Percentiles rank a stretch among this genome's conserved stretches.
Conservation (phyloP, 495 filamentous ascomycete species). For the Hypoxylon cercidicola region DNA sequence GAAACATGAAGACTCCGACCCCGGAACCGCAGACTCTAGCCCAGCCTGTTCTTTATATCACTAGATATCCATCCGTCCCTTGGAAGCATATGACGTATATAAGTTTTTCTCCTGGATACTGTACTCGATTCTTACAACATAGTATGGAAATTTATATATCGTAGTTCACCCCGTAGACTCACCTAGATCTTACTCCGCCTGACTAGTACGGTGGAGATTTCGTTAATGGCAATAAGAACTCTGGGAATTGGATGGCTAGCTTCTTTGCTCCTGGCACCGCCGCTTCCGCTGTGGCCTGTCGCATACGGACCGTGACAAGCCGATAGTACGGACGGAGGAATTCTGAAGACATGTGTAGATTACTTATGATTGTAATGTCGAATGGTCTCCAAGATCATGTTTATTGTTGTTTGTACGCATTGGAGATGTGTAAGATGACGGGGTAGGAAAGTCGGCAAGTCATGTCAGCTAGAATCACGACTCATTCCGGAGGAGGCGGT, state of each 20-base stretch:
- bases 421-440: not conserved
- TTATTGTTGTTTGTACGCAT: not conserved
- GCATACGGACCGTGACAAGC: too few species aligned
- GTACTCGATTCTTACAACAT: too few species aligned
- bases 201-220: not conserved
- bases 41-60: not conserved
- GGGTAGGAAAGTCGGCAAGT: not conserved
- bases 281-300: too few species aligned
- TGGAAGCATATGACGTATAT: not conserved
- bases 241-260: too few species aligned
- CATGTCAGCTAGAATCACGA: slow-evolving; percentile 14
- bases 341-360: too few species aligned
- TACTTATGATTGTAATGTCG: too few species aligned
- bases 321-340: too few species aligned
- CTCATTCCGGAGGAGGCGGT: slow-evolving; percentile 6
- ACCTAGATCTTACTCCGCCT: not conserved
- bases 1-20: not conserved
- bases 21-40: not conserved
- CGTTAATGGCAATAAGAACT: not conserved
- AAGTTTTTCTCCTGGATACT: not conserved
- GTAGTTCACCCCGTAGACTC: not conserved
- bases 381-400: too few species aligned
- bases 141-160: not conserved
- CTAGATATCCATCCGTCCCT: not conserved
- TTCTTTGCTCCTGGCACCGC: not conserved